Conservation (phyloP, 2,329 filamentous ascomycete species). For the Fusarium irregulare region DNA sequence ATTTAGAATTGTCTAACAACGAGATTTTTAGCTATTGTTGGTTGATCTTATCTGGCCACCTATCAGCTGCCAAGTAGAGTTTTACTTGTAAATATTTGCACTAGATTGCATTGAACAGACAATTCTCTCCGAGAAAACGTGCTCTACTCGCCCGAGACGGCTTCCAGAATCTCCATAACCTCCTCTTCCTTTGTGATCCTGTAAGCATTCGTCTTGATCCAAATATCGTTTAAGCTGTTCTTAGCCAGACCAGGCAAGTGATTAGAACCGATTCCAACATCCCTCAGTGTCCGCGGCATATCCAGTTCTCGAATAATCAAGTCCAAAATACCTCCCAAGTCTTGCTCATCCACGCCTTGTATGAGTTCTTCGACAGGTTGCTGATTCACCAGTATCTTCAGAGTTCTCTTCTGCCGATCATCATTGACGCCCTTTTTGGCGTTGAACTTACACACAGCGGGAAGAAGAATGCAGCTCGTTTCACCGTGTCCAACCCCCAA, state of each 20-base stretch:
- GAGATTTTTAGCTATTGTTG: not conserved
- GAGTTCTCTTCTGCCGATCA: not conserved
- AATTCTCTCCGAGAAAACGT: not conserved
- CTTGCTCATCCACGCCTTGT: not conserved
- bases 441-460: conserved; percentile 21
- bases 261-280: not conserved
- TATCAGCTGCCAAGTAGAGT: conserved; percentile 6
- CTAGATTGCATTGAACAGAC: not conserved
- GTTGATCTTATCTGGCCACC: not conserved
- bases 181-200: conserved; percentile 3
- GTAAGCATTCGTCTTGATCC: conserved; percentile 17
- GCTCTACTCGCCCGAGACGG: not conserved
- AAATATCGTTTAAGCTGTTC: conserved; percentile 18
- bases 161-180: conserved; percentile 9
- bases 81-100: not conserved
- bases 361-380: not conserved
- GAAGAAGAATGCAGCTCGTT: conserved; percentile 17
- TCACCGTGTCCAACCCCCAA: conserved; percentile 15
- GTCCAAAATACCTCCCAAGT: conserved; percentile 7
- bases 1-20: conserved; percentile 7
- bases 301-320: not conserved
- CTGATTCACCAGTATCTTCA: not conserved
- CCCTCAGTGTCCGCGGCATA: conserved; percentile 8
- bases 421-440: not conserved
- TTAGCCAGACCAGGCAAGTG: not conserved